These are phyloP conservation scores for Colletotrichum tropicicola DNA, from an alignment of 2,329 filamentous ascomycete genomes.

Conservation along the genomic window DNA sequence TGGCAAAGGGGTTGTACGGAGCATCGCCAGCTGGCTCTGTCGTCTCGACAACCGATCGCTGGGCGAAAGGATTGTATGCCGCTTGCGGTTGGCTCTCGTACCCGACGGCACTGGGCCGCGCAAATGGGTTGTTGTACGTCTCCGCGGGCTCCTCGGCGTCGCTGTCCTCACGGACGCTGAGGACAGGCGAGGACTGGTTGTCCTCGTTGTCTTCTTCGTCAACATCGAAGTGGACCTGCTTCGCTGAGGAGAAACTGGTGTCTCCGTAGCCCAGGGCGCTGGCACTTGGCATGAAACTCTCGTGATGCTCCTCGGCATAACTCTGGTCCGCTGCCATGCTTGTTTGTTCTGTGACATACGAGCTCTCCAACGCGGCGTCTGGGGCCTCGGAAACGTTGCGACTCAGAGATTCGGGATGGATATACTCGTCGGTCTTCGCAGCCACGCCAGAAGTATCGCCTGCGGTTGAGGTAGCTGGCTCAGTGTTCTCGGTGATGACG, in stretches of 20 bases:
- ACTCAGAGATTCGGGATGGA: background rate
- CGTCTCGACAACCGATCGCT: background rate
- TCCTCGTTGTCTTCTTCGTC: background rate
- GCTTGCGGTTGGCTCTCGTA: background rate
- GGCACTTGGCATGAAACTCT: background rate
- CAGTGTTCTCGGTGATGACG: constrained; percentile 11
- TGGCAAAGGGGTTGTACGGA: background rate
- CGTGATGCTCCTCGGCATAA: background rate
- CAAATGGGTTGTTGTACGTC: constrained; percentile 8
- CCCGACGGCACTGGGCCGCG: background rate
- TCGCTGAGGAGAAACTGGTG: background rate
- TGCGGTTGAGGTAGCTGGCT: background rate
- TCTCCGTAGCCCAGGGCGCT: background rate
- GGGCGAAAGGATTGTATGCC: constrained; percentile 17
- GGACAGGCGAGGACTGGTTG: constrained; percentile 2
- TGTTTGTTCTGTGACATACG: constrained; percentile 2
- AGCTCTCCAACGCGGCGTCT: background rate
- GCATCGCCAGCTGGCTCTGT: background rate
- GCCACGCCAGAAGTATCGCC: background rate
- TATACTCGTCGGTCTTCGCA: background rate
- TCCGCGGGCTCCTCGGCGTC: background rate
- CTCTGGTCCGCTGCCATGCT: constrained; percentile 1
- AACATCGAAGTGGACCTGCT: background rate
- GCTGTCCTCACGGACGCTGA: constrained; percentile 8
- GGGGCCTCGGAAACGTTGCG: constrained; percentile 3